These are phyloP conservation scores for Cladosporium sp. DNA, from an alignment of 2,329 filamentous ascomycete genomes.

Conservation along the genomic window DNA sequence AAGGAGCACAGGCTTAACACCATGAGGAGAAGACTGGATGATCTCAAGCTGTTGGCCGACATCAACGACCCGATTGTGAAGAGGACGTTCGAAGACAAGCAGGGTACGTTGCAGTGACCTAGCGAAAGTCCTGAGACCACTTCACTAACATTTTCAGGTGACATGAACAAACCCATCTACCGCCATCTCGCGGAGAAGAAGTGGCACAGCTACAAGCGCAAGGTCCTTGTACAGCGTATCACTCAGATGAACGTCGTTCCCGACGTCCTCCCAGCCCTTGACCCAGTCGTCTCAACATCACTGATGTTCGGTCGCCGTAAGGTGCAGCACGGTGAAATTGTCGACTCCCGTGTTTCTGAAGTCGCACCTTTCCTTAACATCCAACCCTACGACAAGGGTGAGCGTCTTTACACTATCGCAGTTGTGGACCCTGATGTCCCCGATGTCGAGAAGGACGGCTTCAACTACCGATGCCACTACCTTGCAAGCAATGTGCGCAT, in stretches of 20 bases:
- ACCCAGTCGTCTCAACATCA: slow-evolving; percentile 73
- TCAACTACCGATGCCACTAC: slow-evolving; percentile 79
- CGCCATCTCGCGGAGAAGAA: slow-evolving; percentile 79
- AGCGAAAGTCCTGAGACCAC: not conserved
- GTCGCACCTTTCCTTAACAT: slow-evolving; percentile 69
- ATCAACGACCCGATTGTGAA: slow-evolving; percentile 94
- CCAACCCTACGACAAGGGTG: slow-evolving; percentile 76
- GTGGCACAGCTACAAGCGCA: slow-evolving; percentile 79
- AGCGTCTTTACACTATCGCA: slow-evolving; percentile 76
- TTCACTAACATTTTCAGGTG: slow-evolving; percentile 52
- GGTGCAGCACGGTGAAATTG: slow-evolving; percentile 70
- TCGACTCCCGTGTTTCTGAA: slow-evolving; percentile 71
- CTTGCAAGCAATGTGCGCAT: slow-evolving; percentile 71
- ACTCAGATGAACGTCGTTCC: slow-evolving; percentile 81
- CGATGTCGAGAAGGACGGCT: slow-evolving; percentile 66
- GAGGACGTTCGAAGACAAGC: slow-evolving; percentile 86
- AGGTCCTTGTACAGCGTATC: slow-evolving; percentile 78
- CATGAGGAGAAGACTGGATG: slow-evolving; percentile 67
- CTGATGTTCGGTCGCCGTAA: slow-evolving; percentile 67
- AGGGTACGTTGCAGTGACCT: slow-evolving; percentile 54
- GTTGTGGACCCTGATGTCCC: slow-evolving; percentile 91
- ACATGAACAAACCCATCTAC: slow-evolving; percentile 96
- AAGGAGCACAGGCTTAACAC: slow-evolving; percentile 65
- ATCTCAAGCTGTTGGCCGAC: slow-evolving; percentile 83
- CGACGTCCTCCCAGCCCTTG: slow-evolving; percentile 76